A percentile compares a stretch with the other conserved stretches of the same genome.
These are phyloP conservation scores for Tanozyma kutaoensis DNA, from an alignment of 805 yeast species.

Conservation along the genomic window DNA sequence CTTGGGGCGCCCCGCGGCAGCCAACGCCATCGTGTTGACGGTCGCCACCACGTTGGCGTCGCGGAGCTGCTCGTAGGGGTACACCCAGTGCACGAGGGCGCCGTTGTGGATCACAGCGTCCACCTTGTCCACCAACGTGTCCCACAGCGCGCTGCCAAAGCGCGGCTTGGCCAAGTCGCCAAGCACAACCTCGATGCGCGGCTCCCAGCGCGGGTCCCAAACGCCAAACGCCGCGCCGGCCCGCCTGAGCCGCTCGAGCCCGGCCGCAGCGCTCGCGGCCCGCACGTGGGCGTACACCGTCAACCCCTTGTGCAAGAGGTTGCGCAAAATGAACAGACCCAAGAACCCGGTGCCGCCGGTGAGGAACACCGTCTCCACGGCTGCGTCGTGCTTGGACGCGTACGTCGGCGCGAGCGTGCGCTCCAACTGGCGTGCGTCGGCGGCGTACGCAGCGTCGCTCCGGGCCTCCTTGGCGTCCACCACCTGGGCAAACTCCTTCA, in stretches of 20 bases:
- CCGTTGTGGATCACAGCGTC: conserved; percentile 93
- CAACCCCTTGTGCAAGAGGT: conserved; percentile 44
- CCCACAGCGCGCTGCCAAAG: conserved; percentile 61
- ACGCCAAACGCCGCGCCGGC: conserved; percentile 76
- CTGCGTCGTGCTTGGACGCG: conserved; percentile 22
- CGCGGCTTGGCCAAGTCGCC: conserved; percentile 70
- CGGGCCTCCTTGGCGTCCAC: conserved; percentile 39
- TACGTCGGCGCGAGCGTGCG: conserved; percentile 29
- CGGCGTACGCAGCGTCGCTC: conserved; percentile 46
- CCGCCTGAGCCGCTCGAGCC: conserved; percentile 59
- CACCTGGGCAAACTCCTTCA: conserved; percentile 63
- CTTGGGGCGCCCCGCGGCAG: conserved; percentile 73
- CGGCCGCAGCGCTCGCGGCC: conserved; percentile 56
- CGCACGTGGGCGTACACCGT: conserved; percentile 83
- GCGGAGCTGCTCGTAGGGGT: conserved; percentile 80
- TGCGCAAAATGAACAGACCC: conserved; percentile 79
- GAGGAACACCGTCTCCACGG: conserved; percentile 50
- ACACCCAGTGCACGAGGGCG: conserved; percentile 98
- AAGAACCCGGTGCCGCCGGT: conserved; percentile 97
- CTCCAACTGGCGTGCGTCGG: conserved; percentile 54
- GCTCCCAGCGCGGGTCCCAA: conserved; percentile 51
- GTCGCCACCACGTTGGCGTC: conserved; percentile 91
- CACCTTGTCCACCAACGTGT: conserved; percentile 36
- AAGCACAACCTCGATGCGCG: conserved; percentile 54
- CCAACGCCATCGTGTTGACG: conserved; percentile 66